Base-by-base conservation (phyloP, 352 stramenopile species). In the Globisporangium abappressorium region DNA sequence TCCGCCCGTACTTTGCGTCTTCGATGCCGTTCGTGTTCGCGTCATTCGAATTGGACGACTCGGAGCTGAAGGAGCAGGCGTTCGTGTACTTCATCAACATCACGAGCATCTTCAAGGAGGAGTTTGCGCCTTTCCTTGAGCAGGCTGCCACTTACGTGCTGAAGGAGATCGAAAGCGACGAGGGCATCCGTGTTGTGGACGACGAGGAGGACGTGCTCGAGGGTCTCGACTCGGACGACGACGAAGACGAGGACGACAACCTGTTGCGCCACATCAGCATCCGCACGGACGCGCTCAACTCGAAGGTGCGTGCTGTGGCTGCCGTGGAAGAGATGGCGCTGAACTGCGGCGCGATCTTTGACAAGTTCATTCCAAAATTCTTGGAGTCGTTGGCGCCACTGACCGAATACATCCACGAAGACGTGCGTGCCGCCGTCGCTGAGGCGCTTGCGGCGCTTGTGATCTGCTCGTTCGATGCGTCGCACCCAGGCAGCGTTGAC, bases 61-160 rank as follows among this genome's bases (percentile, higher is more conserved):
- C 93, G 24, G 96, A 99, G 77, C 87, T 99, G 49, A 98, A 98
- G 76, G 97, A 99, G 73, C 98, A 99, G 79, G 92, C 93, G 36
- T 99, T 98, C 76, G 96, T 97, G 24, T 98, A 98, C 70, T 99
- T 99, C 77, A 98, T 98, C 55, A 99, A 99, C 75, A 79, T 98
- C 57, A 93, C 95, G 64, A 99, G 98, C 73, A 97, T 98, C 34
- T 99, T 98, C 91, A 98, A 98, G 77, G 90, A 98, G 64, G 96
- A 99, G 78, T 99, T 99, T 76, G 82, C 87, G 38, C 96, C 93
- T 33, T 98, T 98, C 69, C 80, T 99, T 20, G 80, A 94, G 49
- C 75, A 90, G 66, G 82, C 82, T 33, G 86, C 87, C 26, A 89
- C 76, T 2, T 74, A 90, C 60, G 84, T 94, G 64, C 71, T 96